Evolutionary conservation across 805 yeast species (phyloP), one percentile per base, ranked within the genome.

Genomic region (Suhomyces sp.): DNA sequence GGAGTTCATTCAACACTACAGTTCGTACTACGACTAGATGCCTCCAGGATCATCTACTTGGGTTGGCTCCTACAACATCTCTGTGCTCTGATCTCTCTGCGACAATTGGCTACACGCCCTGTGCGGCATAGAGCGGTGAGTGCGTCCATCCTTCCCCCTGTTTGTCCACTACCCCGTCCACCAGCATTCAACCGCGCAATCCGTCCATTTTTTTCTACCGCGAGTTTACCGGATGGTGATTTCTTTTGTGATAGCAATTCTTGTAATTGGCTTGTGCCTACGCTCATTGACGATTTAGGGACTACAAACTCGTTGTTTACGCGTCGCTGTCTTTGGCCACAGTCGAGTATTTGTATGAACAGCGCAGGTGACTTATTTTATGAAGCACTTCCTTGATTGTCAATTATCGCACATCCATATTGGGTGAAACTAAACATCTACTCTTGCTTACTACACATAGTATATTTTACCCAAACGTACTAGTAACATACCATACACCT

Each of bases 111-210:
- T 24, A 38, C 42, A 38, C 42, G 42, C 23, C 42, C 23, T 17
- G 42, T 38, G 23, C 42, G 42, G 24, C 42, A 17, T 6, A 33
- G 24, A 38, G 15, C n/a, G 42, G 13, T 38, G 46, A 24, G 46
- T 24, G 46, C 46, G 46, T 22, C 46, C 27, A 13, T 24, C 29
- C 29, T 42, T 24, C 23, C 17, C 31, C 31, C 31, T 42, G 46
- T 42, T 22, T 24, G 46, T 24, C 46, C 46, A 42, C 46, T 42
- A 42, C 46, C 31, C 46, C 46, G 9, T 24, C 46, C 46, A 42
- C 46, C 46, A 42, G 46, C 46, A 17, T 22, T 42, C 31, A 42
- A 23, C 46, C 46, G 46, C 46, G 46, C 46, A 42, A 22, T 23
- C 31, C 31, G 42, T 38, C 42, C 24, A 38, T 19, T 38, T 42